Conservation (phyloP, 2,329 filamentous ascomycete genomes). For the Exserohilum rostratum region DNA sequence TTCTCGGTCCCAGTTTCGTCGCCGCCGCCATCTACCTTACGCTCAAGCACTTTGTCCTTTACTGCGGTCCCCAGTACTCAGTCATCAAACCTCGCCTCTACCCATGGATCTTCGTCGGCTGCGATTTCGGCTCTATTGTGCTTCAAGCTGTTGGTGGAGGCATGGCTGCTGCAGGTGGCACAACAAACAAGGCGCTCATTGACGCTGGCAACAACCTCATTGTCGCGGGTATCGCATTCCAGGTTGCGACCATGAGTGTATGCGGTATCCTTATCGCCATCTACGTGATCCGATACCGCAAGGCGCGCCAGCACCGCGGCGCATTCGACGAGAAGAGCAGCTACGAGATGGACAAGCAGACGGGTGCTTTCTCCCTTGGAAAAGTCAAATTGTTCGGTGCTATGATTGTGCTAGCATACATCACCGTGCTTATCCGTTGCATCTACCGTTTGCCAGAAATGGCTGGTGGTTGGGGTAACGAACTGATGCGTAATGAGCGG, state of each 20-base stretch:
- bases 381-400: slow-evolving; percentile 31
- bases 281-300: slow-evolving; percentile 39
- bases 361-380: slow-evolving; percentile 19
- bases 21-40: slow-evolving; percentile 57
- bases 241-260: slow-evolving; percentile 59
- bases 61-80: slow-evolving; percentile 51
- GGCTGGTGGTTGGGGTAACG: slow-evolving; percentile 51
- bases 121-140: slow-evolving; percentile 61
- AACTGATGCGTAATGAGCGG: slow-evolving; percentile 53
- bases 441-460: slow-evolving; percentile 56
- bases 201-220: slow-evolving; percentile 59
- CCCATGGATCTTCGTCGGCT: slow-evolving; percentile 64
- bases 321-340: slow-evolving; percentile 30
- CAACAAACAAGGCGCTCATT: slow-evolving; percentile 42
- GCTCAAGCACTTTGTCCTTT: slow-evolving; percentile 54
- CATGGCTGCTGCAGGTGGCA: slow-evolving; percentile 54
- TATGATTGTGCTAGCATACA: slow-evolving; percentile 45
- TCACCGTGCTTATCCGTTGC: slow-evolving; percentile 55
- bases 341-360: slow-evolving; percentile 30
- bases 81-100: slow-evolving; percentile 52
- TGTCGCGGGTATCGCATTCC: slow-evolving; percentile 61
- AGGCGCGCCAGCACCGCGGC: slow-evolving; percentile 13
- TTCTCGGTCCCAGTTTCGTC: slow-evolving; percentile 53
- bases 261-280: slow-evolving; percentile 51
- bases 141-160: slow-evolving; percentile 63